Evolutionary conservation across 1,139 yeast genomes (phyloP).

Genomic region (Geotrichum fermentans): DNA sequence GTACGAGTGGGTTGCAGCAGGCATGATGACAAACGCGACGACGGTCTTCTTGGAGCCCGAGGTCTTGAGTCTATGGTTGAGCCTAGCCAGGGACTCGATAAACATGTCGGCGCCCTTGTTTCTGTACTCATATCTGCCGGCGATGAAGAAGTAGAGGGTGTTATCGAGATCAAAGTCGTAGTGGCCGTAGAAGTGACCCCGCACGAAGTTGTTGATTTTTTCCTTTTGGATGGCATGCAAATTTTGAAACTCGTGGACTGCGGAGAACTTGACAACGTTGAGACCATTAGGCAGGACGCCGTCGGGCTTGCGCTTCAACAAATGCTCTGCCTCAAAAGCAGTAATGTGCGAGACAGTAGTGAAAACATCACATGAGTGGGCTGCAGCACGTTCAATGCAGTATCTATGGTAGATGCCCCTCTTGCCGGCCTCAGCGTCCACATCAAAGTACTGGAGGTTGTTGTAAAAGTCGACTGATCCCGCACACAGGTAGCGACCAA

Average conservation of each 20-base stretch:
- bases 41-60: slow-evolving; percentile 83
- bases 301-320: slow-evolving; percentile 91
- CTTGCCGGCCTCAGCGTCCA: slow-evolving; percentile 96
- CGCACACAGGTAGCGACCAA: slow-evolving; percentile 94
- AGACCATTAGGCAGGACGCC: slow-evolving; percentile 96
- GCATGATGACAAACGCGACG: slow-evolving; percentile 96
- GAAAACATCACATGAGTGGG: slow-evolving; percentile 95
- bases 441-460: slow-evolving; percentile 83
- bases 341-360: slow-evolving; percentile 97
- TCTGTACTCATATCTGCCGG: slow-evolving; percentile 95
- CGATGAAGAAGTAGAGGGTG: slow-evolving; percentile 89
- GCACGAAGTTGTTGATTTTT: slow-evolving; percentile 86
- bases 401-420: slow-evolving; percentile 95
- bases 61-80: slow-evolving; percentile 80
- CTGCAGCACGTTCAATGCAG: slow-evolving; percentile 94
- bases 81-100: slow-evolving; percentile 86
- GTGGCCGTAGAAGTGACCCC: slow-evolving; percentile 96
- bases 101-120: slow-evolving; percentile 96
- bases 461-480: slow-evolving; percentile 95
- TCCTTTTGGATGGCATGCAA: slow-evolving; percentile 88
- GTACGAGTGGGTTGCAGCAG: slow-evolving; percentile 88
- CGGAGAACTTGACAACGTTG: slow-evolving; percentile 92
- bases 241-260: slow-evolving; percentile 96
- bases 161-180: slow-evolving; percentile 91
- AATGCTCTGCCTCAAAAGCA: slow-evolving; percentile 88